A percentile compares a stretch with the other conserved stretches of the same genome.
These are phyloP conservation scores for Phytophthora nicotianae DNA, from an alignment of 352 stramenopile genomes.

Conservation along the genomic window DNA sequence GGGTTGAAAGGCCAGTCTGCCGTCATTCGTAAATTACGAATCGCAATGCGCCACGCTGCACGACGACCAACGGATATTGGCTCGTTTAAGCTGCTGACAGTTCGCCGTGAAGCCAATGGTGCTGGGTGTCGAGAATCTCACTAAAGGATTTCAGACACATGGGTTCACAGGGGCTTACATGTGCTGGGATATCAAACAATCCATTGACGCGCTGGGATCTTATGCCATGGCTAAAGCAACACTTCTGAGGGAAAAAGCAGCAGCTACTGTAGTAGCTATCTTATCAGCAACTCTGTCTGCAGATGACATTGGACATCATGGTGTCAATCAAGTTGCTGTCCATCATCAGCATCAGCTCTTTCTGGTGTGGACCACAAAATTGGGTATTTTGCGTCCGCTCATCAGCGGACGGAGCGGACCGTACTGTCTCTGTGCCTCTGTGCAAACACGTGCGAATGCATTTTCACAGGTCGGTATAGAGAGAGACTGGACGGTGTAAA, in stretches of 20 bases:
- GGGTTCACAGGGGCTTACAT: not conserved
- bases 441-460: not conserved
- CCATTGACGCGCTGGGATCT: not conserved
- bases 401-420: conserved; percentile 17
- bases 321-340: too few relatives aligned
- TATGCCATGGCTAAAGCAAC: not conserved
- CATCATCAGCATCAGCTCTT: not conserved
- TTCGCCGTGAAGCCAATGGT: not conserved
- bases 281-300: not conserved
- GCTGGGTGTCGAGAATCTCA: not conserved
- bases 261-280: not conserved
- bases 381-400: conserved; percentile 26
- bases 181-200: not conserved
- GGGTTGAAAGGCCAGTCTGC: not conserved
- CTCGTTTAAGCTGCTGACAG: not conserved
- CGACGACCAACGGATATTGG: not conserved
- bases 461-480: conserved; percentile 12
- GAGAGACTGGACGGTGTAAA: conserved; percentile 4
- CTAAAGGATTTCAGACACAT: not conserved
- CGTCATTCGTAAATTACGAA: not conserved
- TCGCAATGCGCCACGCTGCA: not conserved
- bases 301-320: too few relatives aligned
- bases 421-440: conserved; percentile 2
- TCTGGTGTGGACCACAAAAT: conserved; percentile 11
- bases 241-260: not conserved